Conservation (phyloP, 1,284 basidiomycete genomes). For the Wolfiporia cocos region DNA sequence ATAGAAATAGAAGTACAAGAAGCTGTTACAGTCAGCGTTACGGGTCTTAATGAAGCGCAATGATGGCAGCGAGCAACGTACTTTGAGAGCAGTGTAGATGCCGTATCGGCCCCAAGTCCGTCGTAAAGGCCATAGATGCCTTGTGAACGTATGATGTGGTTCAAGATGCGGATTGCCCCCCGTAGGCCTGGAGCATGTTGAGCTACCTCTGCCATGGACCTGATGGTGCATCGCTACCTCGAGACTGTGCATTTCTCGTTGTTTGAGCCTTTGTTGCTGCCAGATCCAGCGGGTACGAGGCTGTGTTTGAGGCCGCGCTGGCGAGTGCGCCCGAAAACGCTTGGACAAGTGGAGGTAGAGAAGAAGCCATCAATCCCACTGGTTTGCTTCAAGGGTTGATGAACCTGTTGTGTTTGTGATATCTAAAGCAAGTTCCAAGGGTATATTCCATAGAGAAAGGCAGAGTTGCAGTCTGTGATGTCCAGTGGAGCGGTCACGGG, state of each 20-base stretch:
- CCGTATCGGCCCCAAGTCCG: constrained; percentile 43
- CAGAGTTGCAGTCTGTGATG: no score
- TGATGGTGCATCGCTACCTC: no score
- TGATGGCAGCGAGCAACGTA: no score
- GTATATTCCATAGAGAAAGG: no score
- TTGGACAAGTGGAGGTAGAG: constrained; percentile 49
- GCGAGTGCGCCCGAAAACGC: constrained; percentile 50
- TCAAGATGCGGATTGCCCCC: constrained; percentile 31
- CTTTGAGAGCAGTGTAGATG: constrained; percentile 48
- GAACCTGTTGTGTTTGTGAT: no score
- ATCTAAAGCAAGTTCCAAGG: no score
- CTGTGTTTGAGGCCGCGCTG: constrained; percentile 43
- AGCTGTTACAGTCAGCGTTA: constrained; percentile 25
- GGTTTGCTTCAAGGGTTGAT: no score
- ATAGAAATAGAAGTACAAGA: constrained; percentile 34
- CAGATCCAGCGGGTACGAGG: constrained; percentile 50
- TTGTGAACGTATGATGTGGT: constrained; percentile 30
- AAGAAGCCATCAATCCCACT: constrained; percentile 39
- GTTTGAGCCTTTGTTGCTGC: constrained; percentile 39
- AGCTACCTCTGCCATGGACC: no score
- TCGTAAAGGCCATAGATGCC: constrained; percentile 42
- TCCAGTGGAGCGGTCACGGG: no score
- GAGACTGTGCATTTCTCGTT: constrained; percentile 9
- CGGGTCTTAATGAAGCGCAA: no score
- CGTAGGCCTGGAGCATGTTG: constrained; percentile 27